Evolutionary conservation across 345 rosid genomes (phyloP).

Genomic region (Eucalyptus regnans): DNA sequence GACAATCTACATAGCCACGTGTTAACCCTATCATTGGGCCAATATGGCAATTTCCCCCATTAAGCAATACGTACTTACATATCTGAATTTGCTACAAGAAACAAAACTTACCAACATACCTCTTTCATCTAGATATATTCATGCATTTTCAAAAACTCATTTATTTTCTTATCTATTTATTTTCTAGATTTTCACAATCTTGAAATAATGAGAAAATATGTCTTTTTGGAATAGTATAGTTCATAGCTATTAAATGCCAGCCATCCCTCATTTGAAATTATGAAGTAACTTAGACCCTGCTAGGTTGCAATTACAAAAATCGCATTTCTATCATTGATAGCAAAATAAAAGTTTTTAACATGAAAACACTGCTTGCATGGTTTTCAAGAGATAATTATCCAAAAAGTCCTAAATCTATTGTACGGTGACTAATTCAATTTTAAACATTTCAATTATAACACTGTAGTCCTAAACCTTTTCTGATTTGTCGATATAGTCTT

Average conservation of each 20-base stretch:
- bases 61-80: neutral
- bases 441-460: neutral
- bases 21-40: neutral
- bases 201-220: neutral
- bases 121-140: neutral
- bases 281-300: neutral
- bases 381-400: neutral
- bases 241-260: neutral
- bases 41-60: neutral
- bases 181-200: neutral
- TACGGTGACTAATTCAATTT: fast-evolving
- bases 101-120: neutral
- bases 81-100: neutral
- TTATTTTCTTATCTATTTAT: neutral
- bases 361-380: neutral
- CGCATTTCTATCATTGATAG: neutral
- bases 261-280: neutral
- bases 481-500: neutral
- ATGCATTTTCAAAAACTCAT: neutral
- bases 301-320: neutral
- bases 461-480: neutral
- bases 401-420: neutral
- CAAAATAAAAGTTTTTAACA: neutral
- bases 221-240: neutral
- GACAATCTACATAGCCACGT: neutral